These are phyloP conservation scores for Tuctoria greenei DNA, from an alignment of 176 grass and related monocot genomes.

Conservation along the genomic window DNA sequence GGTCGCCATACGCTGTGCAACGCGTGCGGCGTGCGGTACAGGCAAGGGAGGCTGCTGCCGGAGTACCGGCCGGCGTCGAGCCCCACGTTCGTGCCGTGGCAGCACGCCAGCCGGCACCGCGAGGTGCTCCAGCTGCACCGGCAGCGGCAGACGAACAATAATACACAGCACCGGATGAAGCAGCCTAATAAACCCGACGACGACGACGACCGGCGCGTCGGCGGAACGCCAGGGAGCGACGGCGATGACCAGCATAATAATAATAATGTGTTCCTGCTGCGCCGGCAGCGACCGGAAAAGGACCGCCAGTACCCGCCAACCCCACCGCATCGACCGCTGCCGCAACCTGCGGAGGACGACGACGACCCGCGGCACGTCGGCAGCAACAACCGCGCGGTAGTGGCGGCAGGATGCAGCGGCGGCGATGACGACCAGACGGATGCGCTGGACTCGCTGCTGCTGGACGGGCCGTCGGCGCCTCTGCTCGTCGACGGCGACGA, in stretches of 20 bases:
- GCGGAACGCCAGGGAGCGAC: no score
- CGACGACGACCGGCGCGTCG: neutral
- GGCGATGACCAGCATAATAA: neutral
- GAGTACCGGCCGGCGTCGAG: slow-evolving; percentile 82
- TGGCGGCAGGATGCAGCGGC: no score
- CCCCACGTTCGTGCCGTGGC: slow-evolving; percentile 58
- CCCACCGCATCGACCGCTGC: neutral
- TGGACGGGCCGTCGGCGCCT: slow-evolving; percentile 38
- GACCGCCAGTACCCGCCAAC: neutral
- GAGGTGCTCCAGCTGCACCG: slow-evolving; percentile 61
- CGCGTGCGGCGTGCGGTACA: slow-evolving; percentile 73
- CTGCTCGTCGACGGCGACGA: slow-evolving; percentile 33
- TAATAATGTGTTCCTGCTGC: slow-evolving; percentile 56
- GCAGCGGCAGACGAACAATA: neutral
- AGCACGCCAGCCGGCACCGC: slow-evolving; percentile 72
- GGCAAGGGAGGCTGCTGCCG: slow-evolving; percentile 67
- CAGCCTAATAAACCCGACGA: neutral
- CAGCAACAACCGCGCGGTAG: neutral
- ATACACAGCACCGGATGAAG: neutral
- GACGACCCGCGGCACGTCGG: no score
- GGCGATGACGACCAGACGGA: neutral
- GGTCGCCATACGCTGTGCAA: slow-evolving; percentile 86
- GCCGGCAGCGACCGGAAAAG: slow-evolving; percentile 13
- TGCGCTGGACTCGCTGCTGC: slow-evolving; percentile 35
- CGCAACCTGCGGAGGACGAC: neutral